Evolutionary conservation across 2,329 filamentous ascomycete species (phyloP).

Genomic region (Pseudogymnoascus sp.): DNA sequence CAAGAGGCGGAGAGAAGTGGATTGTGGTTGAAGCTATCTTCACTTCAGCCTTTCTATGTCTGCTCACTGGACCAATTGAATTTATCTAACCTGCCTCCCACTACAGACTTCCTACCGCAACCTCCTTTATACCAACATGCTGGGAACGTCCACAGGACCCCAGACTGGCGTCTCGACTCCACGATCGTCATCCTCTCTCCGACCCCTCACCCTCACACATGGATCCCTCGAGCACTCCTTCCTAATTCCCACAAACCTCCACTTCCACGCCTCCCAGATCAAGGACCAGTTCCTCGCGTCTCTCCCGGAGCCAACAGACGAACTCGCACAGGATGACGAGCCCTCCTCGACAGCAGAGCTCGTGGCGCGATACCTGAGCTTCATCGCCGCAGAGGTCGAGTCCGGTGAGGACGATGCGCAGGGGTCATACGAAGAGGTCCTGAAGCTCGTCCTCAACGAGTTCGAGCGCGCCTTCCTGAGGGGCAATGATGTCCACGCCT

Average conservation of each 20-base stretch:
- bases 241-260: conserved; percentile 86
- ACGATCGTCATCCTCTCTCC: conserved; percentile 83
- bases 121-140: conserved; percentile 51
- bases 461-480: conserved; percentile 92
- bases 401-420: conserved; percentile 84
- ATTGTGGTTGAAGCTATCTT: background rate
- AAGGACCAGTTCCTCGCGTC: conserved; percentile 82
- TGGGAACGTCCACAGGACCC: conserved; percentile 71
- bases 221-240: conserved; percentile 95
- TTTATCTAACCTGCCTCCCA: background rate
- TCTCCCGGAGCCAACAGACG: conserved; percentile 85
- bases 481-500: conserved; percentile 91
- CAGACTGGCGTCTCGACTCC: conserved; percentile 97
- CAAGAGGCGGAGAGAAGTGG: background rate
- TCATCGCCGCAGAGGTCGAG: conserved; percentile 79
- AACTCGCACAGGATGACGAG: conserved; percentile 96
- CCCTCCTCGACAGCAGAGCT: conserved; percentile 92
- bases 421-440: conserved; percentile 82
- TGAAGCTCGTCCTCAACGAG: conserved; percentile 88
- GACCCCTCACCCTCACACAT: conserved; percentile 82
- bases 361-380: conserved; percentile 87
- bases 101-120: background rate
- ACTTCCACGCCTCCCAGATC: conserved; percentile 92
- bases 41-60: background rate
- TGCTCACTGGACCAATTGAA: background rate